Evolutionary conservation across 2,329 filamentous ascomycete species (phyloP).

Genomic region (Corinectria fuckeliana): DNA sequence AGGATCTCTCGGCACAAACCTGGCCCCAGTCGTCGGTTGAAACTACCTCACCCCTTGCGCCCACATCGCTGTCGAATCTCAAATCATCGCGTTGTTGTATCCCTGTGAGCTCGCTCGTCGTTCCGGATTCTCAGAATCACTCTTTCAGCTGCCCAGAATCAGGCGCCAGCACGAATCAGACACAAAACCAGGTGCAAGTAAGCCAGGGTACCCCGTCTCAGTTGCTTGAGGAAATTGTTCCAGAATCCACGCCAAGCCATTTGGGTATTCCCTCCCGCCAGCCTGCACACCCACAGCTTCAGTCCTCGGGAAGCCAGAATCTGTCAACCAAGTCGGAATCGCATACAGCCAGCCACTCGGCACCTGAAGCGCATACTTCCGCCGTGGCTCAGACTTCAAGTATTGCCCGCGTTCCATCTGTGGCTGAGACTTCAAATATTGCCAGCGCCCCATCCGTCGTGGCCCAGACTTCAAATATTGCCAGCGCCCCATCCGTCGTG

Average conservation of each 20-base stretch:
- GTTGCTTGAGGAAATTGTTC: constrained; percentile 19
- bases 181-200: background rate
- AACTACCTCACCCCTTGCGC: constrained; percentile 5
- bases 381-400: background rate
- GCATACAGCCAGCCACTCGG: background rate
- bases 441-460: too few species aligned
- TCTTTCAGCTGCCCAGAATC: constrained; percentile 19
- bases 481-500: too few species aligned
- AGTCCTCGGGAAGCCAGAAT: background rate
- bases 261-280: constrained; percentile 40
- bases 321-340: constrained; percentile 4
- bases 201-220: constrained; percentile 2
- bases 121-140: constrained; percentile 33
- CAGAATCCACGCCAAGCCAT: constrained; percentile 16
- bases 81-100: constrained; percentile 6
- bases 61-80: constrained; percentile 10
- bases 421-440: background rate
- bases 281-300: constrained; percentile 20
- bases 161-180: background rate
- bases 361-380: background rate
- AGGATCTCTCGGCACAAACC: constrained; percentile 43
- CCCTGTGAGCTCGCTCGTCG: constrained; percentile 10
- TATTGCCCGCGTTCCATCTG: background rate
- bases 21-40: constrained; percentile 23
- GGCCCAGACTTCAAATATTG: background rate